Evolutionary conservation across 805 yeast genomes (phyloP).

Genomic region (Kazachstania bromeliacearum): DNA sequence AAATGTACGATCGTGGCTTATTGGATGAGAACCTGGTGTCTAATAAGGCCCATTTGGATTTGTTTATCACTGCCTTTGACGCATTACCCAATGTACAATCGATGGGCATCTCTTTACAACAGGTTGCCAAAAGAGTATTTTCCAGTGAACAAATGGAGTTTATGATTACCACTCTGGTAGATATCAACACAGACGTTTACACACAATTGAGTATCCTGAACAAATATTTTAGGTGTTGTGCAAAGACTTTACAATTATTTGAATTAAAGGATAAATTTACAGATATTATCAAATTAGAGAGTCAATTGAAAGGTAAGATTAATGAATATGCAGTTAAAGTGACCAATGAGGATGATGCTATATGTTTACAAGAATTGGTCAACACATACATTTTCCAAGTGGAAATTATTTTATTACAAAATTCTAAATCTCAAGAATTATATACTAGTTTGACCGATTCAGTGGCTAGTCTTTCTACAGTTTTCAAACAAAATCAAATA

Average conservation of each 20-base stretch:
- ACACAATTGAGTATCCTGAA: neutral
- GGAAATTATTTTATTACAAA: neutral
- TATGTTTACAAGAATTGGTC: neutral
- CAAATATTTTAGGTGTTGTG: neutral
- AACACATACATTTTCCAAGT: neutral
- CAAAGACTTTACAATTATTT: neutral
- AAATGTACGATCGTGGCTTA: constrained; percentile 12
- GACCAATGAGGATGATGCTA: neutral
- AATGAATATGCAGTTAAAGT: neutral
- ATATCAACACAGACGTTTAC: too few species aligned
- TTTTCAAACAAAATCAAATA: neutral
- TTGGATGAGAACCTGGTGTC: constrained; percentile 6
- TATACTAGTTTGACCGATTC: neutral
- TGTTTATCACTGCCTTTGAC: constrained; percentile 15
- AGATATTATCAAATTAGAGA: neutral
- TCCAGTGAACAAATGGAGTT: neutral
- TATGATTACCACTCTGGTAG: too few species aligned
- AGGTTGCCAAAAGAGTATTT: neutral
- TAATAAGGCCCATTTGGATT: constrained; percentile 6
- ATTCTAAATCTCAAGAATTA: neutral
- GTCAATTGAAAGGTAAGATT: neutral
- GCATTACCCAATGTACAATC: constrained; percentile 6
- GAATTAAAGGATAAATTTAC: neutral
- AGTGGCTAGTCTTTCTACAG: neutral
- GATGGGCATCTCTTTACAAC: constrained; percentile 9